phyloP scores from a whole-genome alignment of 345 rosid species.

The Melaleuca quinquenervia region DNA sequence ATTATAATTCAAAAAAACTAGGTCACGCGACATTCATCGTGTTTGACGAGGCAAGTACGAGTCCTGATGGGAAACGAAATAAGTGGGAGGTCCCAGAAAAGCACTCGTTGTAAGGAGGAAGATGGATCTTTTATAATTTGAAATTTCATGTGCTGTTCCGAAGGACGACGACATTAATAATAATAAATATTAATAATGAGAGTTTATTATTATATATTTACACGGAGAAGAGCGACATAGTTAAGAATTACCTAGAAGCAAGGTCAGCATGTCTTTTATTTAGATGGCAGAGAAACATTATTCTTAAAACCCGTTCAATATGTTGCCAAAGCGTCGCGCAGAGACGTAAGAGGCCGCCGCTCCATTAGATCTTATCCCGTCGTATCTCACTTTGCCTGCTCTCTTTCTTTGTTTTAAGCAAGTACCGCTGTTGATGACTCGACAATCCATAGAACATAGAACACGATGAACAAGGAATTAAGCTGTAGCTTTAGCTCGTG shows the following conservation, averaged over 20 bases:
- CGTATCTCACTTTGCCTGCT: neutral
- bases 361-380: neutral
- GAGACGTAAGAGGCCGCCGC: neutral
- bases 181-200: too few species aligned
- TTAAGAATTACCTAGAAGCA: neutral
- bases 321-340: neutral
- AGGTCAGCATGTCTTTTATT: neutral
- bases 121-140: neutral
- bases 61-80: neutral
- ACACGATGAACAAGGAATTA: neutral
- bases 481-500: neutral
- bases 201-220: neutral
- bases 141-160: neutral
- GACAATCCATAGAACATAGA: neutral
- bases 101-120: neutral
- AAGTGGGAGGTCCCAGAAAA: neutral
- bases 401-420: neutral
- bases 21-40: neutral
- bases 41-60: too few species aligned
- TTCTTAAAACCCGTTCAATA: neutral
- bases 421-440: neutral
- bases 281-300: neutral
- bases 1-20: neutral
- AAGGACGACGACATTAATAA: too few species aligned
- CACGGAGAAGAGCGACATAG: neutral